Percentiles rank a stretch among this genome's conserved stretches.
phyloP scores from a whole-genome alignment of 116 monocot genomes.

The Papilionanthe hybrid region DNA sequence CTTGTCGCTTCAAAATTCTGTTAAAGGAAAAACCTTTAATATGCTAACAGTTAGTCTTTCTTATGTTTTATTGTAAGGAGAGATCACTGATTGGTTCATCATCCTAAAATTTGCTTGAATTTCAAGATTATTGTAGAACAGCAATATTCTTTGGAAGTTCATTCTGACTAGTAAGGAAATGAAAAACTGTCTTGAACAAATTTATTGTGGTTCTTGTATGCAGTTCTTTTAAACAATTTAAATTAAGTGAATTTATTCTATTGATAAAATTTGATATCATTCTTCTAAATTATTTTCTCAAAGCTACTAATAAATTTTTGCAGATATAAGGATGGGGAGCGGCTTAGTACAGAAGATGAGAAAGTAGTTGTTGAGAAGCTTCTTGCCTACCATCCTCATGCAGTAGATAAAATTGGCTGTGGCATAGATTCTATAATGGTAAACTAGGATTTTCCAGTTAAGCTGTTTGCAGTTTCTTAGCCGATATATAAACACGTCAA shows the following conservation, averaged over 20 bases:
- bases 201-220: no score
- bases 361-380: conserved; percentile 68
- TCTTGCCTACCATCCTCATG: conserved; percentile 82
- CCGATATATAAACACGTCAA: not conserved
- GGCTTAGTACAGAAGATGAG: conserved; percentile 62
- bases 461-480: not conserved
- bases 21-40: no score
- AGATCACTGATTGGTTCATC: no score
- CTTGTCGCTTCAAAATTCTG: no score
- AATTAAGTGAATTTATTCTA: not conserved
- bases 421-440: conserved; percentile 88
- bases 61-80: no score
- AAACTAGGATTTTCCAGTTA: conserved; percentile 12
- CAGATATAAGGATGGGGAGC: conserved; percentile 77
- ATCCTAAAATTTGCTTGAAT: no score
- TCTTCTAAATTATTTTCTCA: not conserved
- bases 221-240: no score
- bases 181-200: no score
- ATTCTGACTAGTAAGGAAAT: no score
- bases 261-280: not conserved
- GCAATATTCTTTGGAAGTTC: no score
- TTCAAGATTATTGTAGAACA: no score
- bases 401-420: conserved; percentile 88
- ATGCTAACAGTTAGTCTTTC: no score
- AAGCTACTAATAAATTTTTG: not conserved